A percentile compares a stretch with the other conserved stretches of the same genome.
These are phyloP conservation scores for Hyaloscypha hepaticicola DNA, from an alignment of 495 filamentous ascomycete genomes.

Conservation along the genomic window DNA sequence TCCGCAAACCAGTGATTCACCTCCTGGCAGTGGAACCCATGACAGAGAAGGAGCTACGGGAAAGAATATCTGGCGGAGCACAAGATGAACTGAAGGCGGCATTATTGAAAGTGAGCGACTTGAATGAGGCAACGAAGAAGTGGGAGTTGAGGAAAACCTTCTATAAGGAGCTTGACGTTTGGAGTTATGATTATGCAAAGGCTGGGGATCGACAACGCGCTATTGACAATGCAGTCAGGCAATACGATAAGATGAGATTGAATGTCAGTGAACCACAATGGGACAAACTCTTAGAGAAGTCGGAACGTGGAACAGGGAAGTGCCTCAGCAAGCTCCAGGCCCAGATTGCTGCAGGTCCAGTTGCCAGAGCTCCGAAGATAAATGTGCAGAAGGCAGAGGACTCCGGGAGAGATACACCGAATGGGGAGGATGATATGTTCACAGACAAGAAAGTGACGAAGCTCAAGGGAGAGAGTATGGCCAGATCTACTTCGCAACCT, in stretches of 20 bases:
- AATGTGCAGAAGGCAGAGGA: slow-evolving; percentile 57
- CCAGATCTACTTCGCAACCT: slow-evolving; percentile 53
- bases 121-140: slow-evolving; percentile 52
- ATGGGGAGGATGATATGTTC: slow-evolving; percentile 50
- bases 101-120: slow-evolving; percentile 59
- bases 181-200: slow-evolving; percentile 67
- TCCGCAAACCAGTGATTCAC: slow-evolving; percentile 67
- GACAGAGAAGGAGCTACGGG: slow-evolving; percentile 54
- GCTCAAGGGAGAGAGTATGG: slow-evolving; percentile 51
- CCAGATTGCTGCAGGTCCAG: slow-evolving; percentile 58
- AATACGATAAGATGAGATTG: slow-evolving; percentile 79
- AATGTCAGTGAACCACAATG: slow-evolving; percentile 69
- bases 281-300: slow-evolving; percentile 72
- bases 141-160: slow-evolving; percentile 66
- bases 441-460: slow-evolving; percentile 45
- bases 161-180: slow-evolving; percentile 83
- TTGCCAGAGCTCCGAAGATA: slow-evolving; percentile 54
- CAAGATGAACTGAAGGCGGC: slow-evolving; percentile 58
- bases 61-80: slow-evolving; percentile 53
- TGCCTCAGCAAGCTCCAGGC: slow-evolving; percentile 70
- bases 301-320: slow-evolving; percentile 78
- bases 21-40: slow-evolving; percentile 64
- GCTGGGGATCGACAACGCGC: slow-evolving; percentile 70
- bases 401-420: slow-evolving; percentile 35
- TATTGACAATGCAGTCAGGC: slow-evolving; percentile 79